phyloP scores from a whole-genome alignment of 768 basidiomycete species.

The Collybiopsis luxurians region DNA sequence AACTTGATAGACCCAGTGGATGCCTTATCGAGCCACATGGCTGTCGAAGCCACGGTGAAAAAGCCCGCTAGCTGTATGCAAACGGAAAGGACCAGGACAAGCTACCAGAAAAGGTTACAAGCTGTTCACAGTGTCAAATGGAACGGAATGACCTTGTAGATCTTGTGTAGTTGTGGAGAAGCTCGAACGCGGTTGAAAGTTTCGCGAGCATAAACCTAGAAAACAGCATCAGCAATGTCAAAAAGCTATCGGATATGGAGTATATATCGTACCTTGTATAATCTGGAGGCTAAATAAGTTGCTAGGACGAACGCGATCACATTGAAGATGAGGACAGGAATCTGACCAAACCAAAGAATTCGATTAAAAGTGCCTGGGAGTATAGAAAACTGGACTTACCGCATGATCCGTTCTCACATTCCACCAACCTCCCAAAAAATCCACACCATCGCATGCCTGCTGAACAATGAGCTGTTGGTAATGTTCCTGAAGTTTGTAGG shows the following conservation, averaged over 20 bases:
- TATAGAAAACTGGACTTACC: slow-evolving; percentile 31
- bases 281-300: slow-evolving; percentile 34
- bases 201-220: slow-evolving; percentile 40
- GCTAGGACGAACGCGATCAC: slow-evolving; percentile 32
- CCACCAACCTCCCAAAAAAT: slow-evolving; percentile 45
- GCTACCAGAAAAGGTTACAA: slow-evolving; percentile 22
- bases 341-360: slow-evolving; percentile 19
- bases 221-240: not conserved
- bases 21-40: slow-evolving; percentile 50
- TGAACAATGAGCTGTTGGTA: slow-evolving; percentile 35
- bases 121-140: not conserved
- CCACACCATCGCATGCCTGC: slow-evolving; percentile 35
- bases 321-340: slow-evolving; percentile 40
- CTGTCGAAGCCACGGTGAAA: slow-evolving; percentile 44
- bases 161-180: slow-evolving; percentile 36
- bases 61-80: slow-evolving; percentile 46
- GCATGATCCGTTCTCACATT: slow-evolving; percentile 26
- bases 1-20: slow-evolving; percentile 30
- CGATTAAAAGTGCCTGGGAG: not conserved
- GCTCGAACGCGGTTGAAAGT: slow-evolving; percentile 51
- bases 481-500: slow-evolving; percentile 23
- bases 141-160: slow-evolving; percentile 40
- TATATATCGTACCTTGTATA: slow-evolving; percentile 36
- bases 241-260: no score
- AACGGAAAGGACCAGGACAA: slow-evolving; percentile 48